Conservation (phyloP, 2,329 filamentous ascomycete genomes). For the Fusarium sp. region DNA sequence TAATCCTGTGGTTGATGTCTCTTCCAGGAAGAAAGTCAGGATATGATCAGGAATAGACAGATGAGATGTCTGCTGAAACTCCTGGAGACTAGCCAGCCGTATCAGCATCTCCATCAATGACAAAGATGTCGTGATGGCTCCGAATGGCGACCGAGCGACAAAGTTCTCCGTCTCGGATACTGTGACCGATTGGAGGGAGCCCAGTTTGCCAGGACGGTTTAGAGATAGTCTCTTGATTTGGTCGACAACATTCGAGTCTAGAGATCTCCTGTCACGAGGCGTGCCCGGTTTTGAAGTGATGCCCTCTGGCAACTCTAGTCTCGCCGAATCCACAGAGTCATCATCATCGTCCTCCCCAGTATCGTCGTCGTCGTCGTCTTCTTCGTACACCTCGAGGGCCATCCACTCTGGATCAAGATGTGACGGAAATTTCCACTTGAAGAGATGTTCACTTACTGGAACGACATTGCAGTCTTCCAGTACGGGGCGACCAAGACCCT, state of each 20-base stretch:
- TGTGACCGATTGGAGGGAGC: slow-evolving; percentile 14
- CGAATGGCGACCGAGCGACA: slow-evolving; percentile 61
- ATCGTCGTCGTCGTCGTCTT: slow-evolving; percentile 60
- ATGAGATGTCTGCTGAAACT: slow-evolving; percentile 91
- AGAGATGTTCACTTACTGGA: neutral
- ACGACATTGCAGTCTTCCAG: slow-evolving; percentile 1
- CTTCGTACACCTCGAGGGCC: slow-evolving; percentile 83
- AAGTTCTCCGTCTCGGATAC: slow-evolving; percentile 46
- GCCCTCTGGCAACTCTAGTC: slow-evolving; percentile 49
- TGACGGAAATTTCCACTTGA: slow-evolving; percentile 65
- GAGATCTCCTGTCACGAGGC: slow-evolving; percentile 42
- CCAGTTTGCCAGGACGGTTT: slow-evolving; percentile 24
- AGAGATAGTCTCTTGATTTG: slow-evolving; percentile 58
- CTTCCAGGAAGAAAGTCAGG: slow-evolving; percentile 85
- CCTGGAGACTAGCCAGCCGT: slow-evolving; percentile 86
- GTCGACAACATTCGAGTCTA: slow-evolving; percentile 56
- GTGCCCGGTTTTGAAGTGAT: slow-evolving; percentile 19
- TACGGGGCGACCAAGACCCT: slow-evolving; percentile 27
- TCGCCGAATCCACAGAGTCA: slow-evolving; percentile 58
- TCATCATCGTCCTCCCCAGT: slow-evolving; percentile 56
- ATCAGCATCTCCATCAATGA: slow-evolving; percentile 91
- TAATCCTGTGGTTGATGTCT: slow-evolving; percentile 66
- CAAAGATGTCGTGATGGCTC: slow-evolving; percentile 65
- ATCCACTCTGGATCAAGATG: slow-evolving; percentile 92
- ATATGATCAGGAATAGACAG: slow-evolving; percentile 92